Conservation (phyloP, 2,329 filamentous ascomycete species). For the Triangularia verruculosa region DNA sequence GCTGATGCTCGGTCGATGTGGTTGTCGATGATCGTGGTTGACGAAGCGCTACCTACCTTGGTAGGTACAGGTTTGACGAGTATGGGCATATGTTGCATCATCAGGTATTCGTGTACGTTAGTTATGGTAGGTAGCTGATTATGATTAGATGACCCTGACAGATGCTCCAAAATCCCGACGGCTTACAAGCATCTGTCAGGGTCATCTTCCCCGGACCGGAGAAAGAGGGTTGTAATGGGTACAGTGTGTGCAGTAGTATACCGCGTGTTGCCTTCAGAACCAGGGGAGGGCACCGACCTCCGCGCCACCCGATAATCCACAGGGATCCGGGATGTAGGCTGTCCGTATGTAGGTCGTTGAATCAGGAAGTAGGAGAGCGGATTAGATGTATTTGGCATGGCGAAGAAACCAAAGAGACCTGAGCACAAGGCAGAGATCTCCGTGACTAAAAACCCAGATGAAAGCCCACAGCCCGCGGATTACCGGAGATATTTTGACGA, state of each 20-base stretch:
- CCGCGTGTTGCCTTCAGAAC: not conserved
- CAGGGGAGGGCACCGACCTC: not conserved
- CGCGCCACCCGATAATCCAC: slow-evolving; percentile 6
- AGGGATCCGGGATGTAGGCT: slow-evolving; percentile 11
- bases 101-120: not conserved
- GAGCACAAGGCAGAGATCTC: slow-evolving; percentile 6
- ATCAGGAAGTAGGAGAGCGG: slow-evolving; percentile 9
- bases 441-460: too few species aligned
- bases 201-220: not conserved
- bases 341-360: slow-evolving; percentile 16
- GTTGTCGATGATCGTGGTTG: not conserved
- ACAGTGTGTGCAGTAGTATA: not conserved
- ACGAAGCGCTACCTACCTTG: not conserved
- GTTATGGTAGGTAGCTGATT: too few species aligned
- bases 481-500: not conserved
- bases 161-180: too few species aligned
- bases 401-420: not conserved
- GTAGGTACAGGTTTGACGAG: not conserved
- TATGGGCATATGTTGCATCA: not conserved
- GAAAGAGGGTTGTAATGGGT: not conserved
- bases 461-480: not conserved
- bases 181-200: not conserved
- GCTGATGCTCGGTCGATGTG: not conserved
- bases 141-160: too few species aligned
- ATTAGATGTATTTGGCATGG: not conserved